These are phyloP conservation scores for Ustilago cynodontis DNA, from an alignment of 1,284 basidiomycete genomes.

Conservation along the genomic window DNA sequence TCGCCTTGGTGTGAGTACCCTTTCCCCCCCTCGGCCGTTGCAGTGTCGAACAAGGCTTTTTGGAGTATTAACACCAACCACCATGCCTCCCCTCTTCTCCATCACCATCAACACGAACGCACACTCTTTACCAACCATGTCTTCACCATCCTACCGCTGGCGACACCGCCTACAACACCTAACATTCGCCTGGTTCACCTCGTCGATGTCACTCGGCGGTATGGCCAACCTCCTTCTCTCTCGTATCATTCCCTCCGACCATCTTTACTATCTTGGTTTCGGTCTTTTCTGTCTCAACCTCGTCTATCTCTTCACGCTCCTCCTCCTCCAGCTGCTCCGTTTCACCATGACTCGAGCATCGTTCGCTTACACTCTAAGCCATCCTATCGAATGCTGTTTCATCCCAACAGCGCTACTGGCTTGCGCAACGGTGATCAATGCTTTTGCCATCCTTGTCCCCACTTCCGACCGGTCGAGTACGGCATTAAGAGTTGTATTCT, in stretches of 20 bases:
- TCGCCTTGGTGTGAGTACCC: too few relatives aligned
- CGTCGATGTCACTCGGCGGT: constrained; percentile 41
- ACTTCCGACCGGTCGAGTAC: neutral
- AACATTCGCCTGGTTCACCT: constrained; percentile 45
- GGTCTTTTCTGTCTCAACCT: constrained; percentile 28
- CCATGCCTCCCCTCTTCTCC: neutral
- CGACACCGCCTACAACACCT: constrained; percentile 23
- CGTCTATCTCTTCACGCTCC: constrained; percentile 20
- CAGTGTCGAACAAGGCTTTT: too few relatives aligned
- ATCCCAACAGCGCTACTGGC: constrained; percentile 35
- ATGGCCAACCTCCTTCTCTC: constrained; percentile 33
- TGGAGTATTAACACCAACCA: too few relatives aligned
- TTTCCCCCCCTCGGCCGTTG: too few relatives aligned
- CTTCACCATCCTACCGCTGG: neutral
- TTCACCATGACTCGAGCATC: constrained; percentile 12
- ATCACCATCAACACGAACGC: too few relatives aligned
- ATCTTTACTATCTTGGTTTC: constrained; percentile 20
- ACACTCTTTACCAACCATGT: neutral
- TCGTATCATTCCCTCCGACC: constrained; percentile 16
- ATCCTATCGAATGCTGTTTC: constrained; percentile 49
- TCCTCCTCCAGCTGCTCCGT: constrained; percentile 22
- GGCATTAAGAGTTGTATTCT: constrained; percentile 16
- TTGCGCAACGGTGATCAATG: constrained; percentile 34
- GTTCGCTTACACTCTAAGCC: constrained; percentile 15
- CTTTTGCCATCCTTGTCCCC: neutral